These are phyloP conservation scores for Podaxis sp. DNA, from an alignment of 768 basidiomycete genomes.

Conservation along the genomic window DNA sequence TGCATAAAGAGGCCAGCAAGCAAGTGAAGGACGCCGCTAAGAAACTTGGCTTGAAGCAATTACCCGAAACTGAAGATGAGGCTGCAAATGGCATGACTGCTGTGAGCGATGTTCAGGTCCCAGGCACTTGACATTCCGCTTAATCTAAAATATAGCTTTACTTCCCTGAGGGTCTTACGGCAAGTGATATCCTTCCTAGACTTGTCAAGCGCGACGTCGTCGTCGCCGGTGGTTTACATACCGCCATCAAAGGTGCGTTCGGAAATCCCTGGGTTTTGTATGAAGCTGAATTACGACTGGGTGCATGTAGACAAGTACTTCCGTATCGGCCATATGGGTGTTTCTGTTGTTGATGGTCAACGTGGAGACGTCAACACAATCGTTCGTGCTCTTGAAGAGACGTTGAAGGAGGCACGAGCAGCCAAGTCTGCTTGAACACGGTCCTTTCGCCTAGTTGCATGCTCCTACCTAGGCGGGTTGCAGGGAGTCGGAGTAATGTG, in stretches of 20 bases:
- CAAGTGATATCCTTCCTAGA: conserved; percentile 74
- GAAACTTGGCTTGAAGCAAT: conserved; percentile 69
- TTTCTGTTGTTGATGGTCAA: conserved; percentile 67
- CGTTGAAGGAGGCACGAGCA: conserved; percentile 42
- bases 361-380: conserved; percentile 79
- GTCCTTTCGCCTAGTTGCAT: not conserved
- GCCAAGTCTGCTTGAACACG: conserved; percentile 8
- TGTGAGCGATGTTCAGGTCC: conserved; percentile 33
- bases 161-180: conserved; percentile 78
- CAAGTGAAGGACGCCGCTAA: conserved; percentile 68
- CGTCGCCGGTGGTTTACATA: conserved; percentile 87
- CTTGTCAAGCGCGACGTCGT: conserved; percentile 72
- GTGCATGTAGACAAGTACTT: conserved; percentile 72
- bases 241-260: conserved; percentile 68
- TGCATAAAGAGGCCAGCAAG: conserved; percentile 68
- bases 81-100: conserved; percentile 97
- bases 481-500: not conserved
- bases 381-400: conserved; percentile 61
- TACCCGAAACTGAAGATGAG: conserved; percentile 59
- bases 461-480: not conserved
- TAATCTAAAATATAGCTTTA: conserved; percentile 50
- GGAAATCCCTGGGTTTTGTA: not conserved
- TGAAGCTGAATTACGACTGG: not conserved
- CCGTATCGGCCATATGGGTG: conserved; percentile 96
- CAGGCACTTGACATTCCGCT: not conserved